Percentiles rank a stretch among this genome's conserved stretches.
Evolutionary conservation across 2,329 filamentous ascomycete species (phyloP).

Genomic region (Zymoseptoria ardabiliae): DNA sequence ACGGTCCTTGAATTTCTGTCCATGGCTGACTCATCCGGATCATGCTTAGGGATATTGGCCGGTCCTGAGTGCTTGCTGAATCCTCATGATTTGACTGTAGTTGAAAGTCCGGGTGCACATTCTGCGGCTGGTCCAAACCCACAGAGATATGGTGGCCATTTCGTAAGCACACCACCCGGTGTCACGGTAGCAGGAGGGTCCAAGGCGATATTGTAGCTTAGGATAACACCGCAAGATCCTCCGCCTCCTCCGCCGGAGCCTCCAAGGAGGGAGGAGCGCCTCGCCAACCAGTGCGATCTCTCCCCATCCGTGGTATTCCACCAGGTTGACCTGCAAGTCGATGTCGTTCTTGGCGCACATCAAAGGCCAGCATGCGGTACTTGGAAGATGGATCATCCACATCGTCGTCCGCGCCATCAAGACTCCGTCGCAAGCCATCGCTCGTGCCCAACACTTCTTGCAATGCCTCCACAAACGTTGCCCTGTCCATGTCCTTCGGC

Average conservation of each 20-base stretch:
- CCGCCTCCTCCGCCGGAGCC: constrained; percentile 6
- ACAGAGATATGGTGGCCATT: not conserved
- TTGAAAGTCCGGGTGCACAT: no score
- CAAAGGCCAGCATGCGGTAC: constrained; percentile 24
- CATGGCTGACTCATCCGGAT: not conserved
- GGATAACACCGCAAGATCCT: not conserved
- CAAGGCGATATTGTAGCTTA: not conserved
- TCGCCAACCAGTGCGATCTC: constrained; percentile 13
- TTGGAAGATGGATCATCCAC: constrained; percentile 7
- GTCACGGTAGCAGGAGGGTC: not conserved
- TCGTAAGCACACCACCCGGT: not conserved
- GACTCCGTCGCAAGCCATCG: not conserved
- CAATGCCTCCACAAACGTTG: constrained; percentile 18
- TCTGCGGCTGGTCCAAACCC: not conserved
- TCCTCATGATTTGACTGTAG: no score
- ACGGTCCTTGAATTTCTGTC: not conserved
- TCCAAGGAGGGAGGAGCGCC: constrained; percentile 11
- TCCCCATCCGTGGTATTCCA: constrained; percentile 3
- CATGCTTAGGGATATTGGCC: no score
- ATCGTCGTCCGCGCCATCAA: constrained; percentile 8
- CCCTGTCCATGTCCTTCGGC: constrained; percentile 17
- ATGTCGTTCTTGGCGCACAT: constrained; percentile 20
- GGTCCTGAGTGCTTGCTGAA: no score
- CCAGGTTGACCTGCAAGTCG: constrained; percentile 6
- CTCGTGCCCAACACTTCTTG: constrained; percentile 15